These are phyloP conservation scores for Mycosphaerella sp. DNA, from an alignment of 2,329 filamentous ascomycete genomes.

Conservation along the genomic window DNA sequence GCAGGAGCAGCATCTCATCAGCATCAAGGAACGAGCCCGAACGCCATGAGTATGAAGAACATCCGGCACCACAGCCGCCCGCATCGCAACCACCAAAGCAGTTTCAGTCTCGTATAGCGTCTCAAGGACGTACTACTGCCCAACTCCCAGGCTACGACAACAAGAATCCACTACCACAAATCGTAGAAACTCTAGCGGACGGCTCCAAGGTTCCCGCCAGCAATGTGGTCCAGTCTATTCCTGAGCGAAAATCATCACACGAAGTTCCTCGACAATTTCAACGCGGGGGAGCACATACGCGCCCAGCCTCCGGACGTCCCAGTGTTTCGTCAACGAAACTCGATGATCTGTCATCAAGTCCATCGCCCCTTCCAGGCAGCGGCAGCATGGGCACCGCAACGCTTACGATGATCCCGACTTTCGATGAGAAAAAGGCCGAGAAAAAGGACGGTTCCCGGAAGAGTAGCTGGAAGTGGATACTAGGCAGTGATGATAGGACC, in stretches of 20 bases:
- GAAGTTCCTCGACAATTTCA: slow-evolving; percentile 30
- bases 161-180: slow-evolving; percentile 48
- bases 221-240: slow-evolving; percentile 33
- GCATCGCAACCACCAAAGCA: slow-evolving; percentile 39
- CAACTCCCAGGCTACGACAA: slow-evolving; percentile 44
- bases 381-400: slow-evolving; percentile 64
- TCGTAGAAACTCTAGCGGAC: slow-evolving; percentile 54
- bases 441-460: slow-evolving; percentile 64
- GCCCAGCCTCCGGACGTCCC: slow-evolving; percentile 31
- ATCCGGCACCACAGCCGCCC: slow-evolving; percentile 32
- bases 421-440: slow-evolving; percentile 65
- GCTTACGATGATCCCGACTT: slow-evolving; percentile 72
- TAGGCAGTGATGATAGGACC: slow-evolving; percentile 61
- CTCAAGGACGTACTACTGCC: slow-evolving; percentile 51
- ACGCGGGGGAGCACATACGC: slow-evolving; percentile 33
- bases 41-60: slow-evolving; percentile 15
- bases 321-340: slow-evolving; percentile 41
- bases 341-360: slow-evolving; percentile 59
- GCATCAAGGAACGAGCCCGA: slow-evolving; percentile 14
- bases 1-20: slow-evolving; percentile 6
- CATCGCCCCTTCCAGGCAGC: slow-evolving; percentile 64
- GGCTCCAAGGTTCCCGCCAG: slow-evolving; percentile 30
- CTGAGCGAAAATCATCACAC: slow-evolving; percentile 48
- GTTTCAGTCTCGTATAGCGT: slow-evolving; percentile 53
- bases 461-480: slow-evolving; percentile 80